Evolutionary conservation across 108 stramenopile genomes (phyloP).

Genomic region (Cylindrotheca closterium): DNA sequence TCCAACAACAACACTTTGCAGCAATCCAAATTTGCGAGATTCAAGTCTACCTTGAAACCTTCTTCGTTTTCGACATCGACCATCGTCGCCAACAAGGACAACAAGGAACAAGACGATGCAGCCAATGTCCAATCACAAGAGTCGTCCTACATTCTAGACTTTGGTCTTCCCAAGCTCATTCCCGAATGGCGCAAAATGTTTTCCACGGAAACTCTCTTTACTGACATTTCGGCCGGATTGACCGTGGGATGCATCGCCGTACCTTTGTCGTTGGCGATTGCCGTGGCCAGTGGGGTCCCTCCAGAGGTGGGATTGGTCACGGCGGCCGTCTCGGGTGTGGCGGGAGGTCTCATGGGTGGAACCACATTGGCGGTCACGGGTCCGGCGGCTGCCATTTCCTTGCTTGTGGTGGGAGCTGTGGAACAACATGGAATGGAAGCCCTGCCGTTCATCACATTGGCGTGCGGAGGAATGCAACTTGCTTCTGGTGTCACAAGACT

Average conservation of each 20-base stretch:
- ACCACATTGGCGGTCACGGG: slow-evolving; percentile 33
- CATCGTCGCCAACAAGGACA: too few relatives aligned
- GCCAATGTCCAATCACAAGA: too few relatives aligned
- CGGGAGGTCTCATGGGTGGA: slow-evolving; percentile 26
- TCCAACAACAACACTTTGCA: too few relatives aligned
- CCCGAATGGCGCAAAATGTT: slow-evolving; percentile 33
- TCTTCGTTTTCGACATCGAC: too few relatives aligned
- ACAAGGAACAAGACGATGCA: too few relatives aligned
- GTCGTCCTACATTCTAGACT: slow-evolving; percentile 6
- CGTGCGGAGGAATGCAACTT: slow-evolving; percentile 23
- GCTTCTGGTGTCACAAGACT: slow-evolving; percentile 21
- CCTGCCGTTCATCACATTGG: slow-evolving; percentile 27
- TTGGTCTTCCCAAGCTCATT: slow-evolving; percentile 15
- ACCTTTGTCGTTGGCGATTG: slow-evolving; percentile 29
- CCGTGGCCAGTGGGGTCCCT: slow-evolving; percentile 28
- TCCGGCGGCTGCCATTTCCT: slow-evolving; percentile 25
- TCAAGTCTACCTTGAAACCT: too few relatives aligned
- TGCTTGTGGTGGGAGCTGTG: slow-evolving; percentile 30
- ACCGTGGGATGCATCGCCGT: slow-evolving; percentile 35
- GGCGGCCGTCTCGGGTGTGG: slow-evolving; percentile 27
- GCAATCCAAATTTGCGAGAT: too few relatives aligned
- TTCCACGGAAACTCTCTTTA: slow-evolving; percentile 24
- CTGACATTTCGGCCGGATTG: slow-evolving; percentile 29
- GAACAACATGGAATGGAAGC: slow-evolving; percentile 30
- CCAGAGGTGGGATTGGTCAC: slow-evolving; percentile 29